phyloP scores from a whole-genome alignment of 2,329 filamentous ascomycete genomes.

The Akanthomyces lecanii region DNA sequence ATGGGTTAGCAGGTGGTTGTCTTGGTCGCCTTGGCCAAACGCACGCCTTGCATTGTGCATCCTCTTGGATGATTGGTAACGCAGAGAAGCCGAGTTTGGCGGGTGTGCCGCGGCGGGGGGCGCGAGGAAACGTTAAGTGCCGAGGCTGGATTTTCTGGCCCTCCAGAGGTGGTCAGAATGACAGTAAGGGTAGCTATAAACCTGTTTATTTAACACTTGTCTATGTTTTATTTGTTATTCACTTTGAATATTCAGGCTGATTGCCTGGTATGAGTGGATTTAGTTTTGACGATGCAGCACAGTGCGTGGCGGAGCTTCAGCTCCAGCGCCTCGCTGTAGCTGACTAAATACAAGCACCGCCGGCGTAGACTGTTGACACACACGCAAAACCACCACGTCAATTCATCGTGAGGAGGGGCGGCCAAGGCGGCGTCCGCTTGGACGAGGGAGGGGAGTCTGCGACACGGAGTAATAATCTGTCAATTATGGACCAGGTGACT shows the following conservation, averaged over 20 bases:
- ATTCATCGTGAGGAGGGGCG: no score
- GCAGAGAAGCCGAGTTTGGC: not conserved
- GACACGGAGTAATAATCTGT: no score
- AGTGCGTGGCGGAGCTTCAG: not conserved
- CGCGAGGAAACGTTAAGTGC: not conserved
- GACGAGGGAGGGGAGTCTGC: no score
- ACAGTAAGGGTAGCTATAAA: no score
- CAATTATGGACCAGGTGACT: no score
- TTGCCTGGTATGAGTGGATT: not conserved
- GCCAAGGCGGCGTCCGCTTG: no score
- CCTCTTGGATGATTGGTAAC: conserved; percentile 8
- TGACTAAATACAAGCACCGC: no score
- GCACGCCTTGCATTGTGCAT: conserved; percentile 3
- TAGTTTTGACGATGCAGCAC: not conserved
- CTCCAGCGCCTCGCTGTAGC: no score
- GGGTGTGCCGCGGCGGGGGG: not conserved
- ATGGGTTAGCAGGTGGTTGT: not conserved
- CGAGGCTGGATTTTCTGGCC: no score
- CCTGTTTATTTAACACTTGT: not conserved
- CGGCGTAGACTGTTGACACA: no score
- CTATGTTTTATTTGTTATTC: not conserved
- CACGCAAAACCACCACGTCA: no score
- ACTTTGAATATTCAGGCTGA: not conserved
- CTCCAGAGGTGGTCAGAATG: no score
- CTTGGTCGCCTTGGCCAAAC: not conserved